phyloP scores from a whole-genome alignment of 2,329 filamentous ascomycete genomes.

The Chaetomium sp. region DNA sequence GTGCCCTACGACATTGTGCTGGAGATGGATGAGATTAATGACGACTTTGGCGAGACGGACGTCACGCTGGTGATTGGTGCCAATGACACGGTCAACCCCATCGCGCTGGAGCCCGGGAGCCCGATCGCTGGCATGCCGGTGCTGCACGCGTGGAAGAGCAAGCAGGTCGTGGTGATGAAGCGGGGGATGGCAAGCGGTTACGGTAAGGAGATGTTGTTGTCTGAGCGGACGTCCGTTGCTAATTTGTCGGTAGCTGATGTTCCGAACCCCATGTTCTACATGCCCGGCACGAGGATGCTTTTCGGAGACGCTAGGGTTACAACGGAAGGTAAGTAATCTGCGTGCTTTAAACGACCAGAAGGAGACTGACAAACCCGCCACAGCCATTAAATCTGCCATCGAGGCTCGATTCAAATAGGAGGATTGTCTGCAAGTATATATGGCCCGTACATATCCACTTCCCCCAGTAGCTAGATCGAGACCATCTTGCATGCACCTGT shows the following conservation, averaged over 20 bases:
- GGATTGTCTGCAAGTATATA: slow-evolving; percentile 12
- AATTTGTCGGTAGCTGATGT: slow-evolving; percentile 67
- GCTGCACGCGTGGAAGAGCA: slow-evolving; percentile 90
- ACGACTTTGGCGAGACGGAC: slow-evolving; percentile 84
- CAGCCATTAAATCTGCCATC: slow-evolving; percentile 41
- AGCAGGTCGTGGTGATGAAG: slow-evolving; percentile 93
- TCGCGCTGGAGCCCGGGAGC: slow-evolving; percentile 79
- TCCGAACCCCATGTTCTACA: slow-evolving; percentile 91
- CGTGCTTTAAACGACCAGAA: accelerated
- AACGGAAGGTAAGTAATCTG: slow-evolving; percentile 66
- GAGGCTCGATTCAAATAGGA: slow-evolving; percentile 36
- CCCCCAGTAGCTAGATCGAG: slow-evolving; percentile 15
- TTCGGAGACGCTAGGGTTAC: slow-evolving; percentile 87
- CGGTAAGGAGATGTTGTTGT: slow-evolving; percentile 53
- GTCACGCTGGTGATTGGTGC: slow-evolving; percentile 87
- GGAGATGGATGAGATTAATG: slow-evolving; percentile 96
- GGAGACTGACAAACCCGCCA: background rate
- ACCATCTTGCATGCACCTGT: slow-evolving; percentile 15
- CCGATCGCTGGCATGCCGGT: slow-evolving; percentile 93
- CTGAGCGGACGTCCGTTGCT: background rate
- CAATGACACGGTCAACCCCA: slow-evolving; percentile 91
- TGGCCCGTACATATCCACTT: slow-evolving; percentile 20
- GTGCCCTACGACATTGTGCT: slow-evolving; percentile 91
- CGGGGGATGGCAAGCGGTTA: slow-evolving; percentile 86
- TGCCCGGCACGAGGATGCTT: slow-evolving; percentile 86